These are phyloP conservation scores for Daedaleopsis nitida DNA, from an alignment of 768 basidiomycete species.

Conservation along the genomic window DNA sequence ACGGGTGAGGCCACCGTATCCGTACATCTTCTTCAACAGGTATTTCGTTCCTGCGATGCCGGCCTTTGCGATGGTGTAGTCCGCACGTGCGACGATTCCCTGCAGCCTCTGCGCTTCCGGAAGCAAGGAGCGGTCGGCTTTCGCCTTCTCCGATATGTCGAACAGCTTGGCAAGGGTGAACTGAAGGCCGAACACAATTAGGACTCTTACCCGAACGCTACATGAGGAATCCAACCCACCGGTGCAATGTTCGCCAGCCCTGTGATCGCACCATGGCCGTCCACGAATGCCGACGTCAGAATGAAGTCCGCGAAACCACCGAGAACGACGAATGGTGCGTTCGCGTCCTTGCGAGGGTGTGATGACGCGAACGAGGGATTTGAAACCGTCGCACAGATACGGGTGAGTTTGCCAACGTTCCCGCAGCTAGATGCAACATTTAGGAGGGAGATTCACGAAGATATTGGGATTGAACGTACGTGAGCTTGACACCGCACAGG, in stretches of 20 bases:
- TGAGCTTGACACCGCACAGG: slow-evolving; percentile 85
- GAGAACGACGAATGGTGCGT: slow-evolving; percentile 77
- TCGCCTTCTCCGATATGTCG: slow-evolving; percentile 58
- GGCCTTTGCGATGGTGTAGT: slow-evolving; percentile 75
- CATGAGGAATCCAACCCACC: slow-evolving; percentile 38
- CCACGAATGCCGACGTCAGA: slow-evolving; percentile 67
- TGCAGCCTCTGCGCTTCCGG: slow-evolving; percentile 74
- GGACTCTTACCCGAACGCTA: not conserved
- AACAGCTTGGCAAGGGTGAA: slow-evolving; percentile 60
- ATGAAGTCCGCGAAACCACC: slow-evolving; percentile 88
- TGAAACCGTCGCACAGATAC: slow-evolving; percentile 73
- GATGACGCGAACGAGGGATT: slow-evolving; percentile 51
- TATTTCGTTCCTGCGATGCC: slow-evolving; percentile 86
- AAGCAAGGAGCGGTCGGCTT: slow-evolving; percentile 56
- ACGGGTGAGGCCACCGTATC: slow-evolving; percentile 79
- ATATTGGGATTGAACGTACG: slow-evolving; percentile 48
- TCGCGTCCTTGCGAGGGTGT: slow-evolving; percentile 68
- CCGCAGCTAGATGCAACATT: slow-evolving; percentile 60
- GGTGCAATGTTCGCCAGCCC: slow-evolving; percentile 88
- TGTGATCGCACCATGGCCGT: slow-evolving; percentile 87
- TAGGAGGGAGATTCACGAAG: slow-evolving; percentile 1
- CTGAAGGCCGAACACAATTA: slow-evolving; percentile 35
- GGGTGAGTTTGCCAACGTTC: slow-evolving; percentile 87
- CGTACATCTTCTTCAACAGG: slow-evolving; percentile 69
- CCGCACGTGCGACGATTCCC: slow-evolving; percentile 77